phyloP scores from a whole-genome alignment of 1,139 yeast species.

The Kluyveromyces sp. region DNA sequence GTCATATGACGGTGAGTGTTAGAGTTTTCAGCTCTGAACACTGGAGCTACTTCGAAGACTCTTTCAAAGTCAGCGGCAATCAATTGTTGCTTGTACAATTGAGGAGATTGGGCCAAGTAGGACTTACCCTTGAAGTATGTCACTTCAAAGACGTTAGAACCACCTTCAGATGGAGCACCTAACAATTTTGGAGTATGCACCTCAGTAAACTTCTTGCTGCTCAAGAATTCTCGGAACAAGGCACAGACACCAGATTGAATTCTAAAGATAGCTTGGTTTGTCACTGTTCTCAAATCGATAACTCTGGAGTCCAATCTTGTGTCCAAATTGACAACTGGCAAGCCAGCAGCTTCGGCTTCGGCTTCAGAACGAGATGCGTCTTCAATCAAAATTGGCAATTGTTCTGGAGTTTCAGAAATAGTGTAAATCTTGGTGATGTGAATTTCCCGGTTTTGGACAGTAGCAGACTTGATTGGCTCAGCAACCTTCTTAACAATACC shows the following conservation, averaged over 20 bases:
- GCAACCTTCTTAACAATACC: conserved; percentile 81
- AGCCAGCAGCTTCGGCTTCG: conserved; percentile 85
- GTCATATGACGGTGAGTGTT: conserved; percentile 99
- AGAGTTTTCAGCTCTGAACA: conserved; percentile 97
- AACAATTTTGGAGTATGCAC: conserved; percentile 92
- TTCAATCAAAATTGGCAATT: conserved; percentile 87
- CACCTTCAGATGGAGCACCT: conserved; percentile 97
- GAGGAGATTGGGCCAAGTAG: conserved; percentile 95
- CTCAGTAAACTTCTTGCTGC: conserved; percentile 65
- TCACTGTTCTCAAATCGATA: conserved; percentile 90
- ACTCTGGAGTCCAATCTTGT: conserved; percentile 93
- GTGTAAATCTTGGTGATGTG: conserved; percentile 65
- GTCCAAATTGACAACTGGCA: conserved; percentile 92
- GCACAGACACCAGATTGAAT: conserved; percentile 85
- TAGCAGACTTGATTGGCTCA: conserved; percentile 82
- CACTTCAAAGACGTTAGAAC: conserved; percentile 91
- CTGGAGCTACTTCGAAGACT: conserved; percentile 95
- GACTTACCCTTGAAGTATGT: conserved; percentile 90
- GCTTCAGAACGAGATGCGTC: conserved; percentile 95
- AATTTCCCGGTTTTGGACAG: conserved; percentile 86
- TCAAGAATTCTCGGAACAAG: conserved; percentile 82
- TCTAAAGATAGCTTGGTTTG: conserved; percentile 95
- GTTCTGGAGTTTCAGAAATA: conserved; percentile 83
- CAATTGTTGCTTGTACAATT: conserved; percentile 93
- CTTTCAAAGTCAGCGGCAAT: conserved; percentile 96